A percentile compares a stretch with the other conserved stretches of the same genome.
These are phyloP conservation scores for Quercus alba DNA, from an alignment of 306 rosid genomes.

Conservation along the genomic window DNA sequence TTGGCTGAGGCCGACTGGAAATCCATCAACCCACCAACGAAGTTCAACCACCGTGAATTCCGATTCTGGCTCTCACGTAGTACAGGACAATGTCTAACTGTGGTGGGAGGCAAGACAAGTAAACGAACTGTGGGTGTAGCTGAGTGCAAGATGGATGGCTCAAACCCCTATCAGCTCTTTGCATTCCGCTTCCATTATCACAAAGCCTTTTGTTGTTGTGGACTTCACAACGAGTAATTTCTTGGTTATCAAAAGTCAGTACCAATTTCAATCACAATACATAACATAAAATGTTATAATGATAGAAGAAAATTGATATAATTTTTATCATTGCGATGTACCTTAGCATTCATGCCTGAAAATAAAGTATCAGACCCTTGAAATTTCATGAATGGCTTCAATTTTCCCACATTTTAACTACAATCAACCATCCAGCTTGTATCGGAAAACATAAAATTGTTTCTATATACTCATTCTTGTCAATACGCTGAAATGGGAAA, in stretches of 20 bases:
- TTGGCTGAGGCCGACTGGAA: conserved; percentile 36
- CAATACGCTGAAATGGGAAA: not conserved
- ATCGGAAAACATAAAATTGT: too few relatives aligned
- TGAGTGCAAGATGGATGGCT: conserved; percentile 38
- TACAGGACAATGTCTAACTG: conserved; percentile 42
- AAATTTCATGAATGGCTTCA: too few relatives aligned
- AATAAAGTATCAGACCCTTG: too few relatives aligned
- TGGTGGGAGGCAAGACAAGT: conserved; percentile 19
- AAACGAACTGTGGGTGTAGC: conserved; percentile 26
- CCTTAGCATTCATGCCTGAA: too few relatives aligned
- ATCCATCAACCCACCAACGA: conserved; percentile 24
- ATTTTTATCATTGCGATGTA: too few relatives aligned
- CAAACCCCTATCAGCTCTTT: conserved; percentile 29
- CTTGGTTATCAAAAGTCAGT: not conserved
- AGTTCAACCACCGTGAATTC: conserved; percentile 20
- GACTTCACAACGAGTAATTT: conserved; percentile 25
- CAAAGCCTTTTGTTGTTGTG: conserved; percentile 48
- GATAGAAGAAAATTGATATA: too few relatives aligned
- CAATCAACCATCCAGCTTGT: too few relatives aligned
- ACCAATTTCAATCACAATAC: not conserved
- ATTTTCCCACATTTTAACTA: too few relatives aligned
- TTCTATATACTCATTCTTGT: too few relatives aligned
- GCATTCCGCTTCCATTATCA: conserved; percentile 46
- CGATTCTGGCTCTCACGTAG: conserved; percentile 29
- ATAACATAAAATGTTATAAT: too few relatives aligned